Percentiles rank a stretch among this genome's conserved stretches.
Conservation (phyloP, 2,329 filamentous ascomycete genomes). For the Pseudogymnoascus sp. region DNA sequence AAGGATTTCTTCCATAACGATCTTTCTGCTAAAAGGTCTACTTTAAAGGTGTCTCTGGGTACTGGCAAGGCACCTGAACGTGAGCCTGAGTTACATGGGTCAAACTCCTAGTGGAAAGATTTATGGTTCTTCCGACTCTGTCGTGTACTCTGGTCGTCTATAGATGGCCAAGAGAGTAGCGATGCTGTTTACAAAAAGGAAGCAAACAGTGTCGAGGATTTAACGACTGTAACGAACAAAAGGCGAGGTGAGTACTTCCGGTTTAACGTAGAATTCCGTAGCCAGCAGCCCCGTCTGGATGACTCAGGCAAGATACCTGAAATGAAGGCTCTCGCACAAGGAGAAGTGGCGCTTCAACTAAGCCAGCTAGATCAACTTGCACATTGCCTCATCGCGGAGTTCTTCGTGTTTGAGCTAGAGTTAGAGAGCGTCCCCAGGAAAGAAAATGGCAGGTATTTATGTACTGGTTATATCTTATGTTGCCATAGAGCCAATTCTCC, state of each 20-base stretch:
- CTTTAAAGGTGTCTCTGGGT: conserved; percentile 20
- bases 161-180: conserved; percentile 18
- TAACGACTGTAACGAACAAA: conserved; percentile 13
- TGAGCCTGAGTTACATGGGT: conserved; percentile 16
- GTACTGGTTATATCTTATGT: conserved; percentile 20
- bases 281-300: conserved; percentile 7
- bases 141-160: conserved; percentile 17
- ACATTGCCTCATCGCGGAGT: conserved; percentile 19
- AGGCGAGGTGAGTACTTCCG: conserved; percentile 10
- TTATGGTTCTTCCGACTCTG: conserved; percentile 18
- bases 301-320: conserved; percentile 17
- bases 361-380: conserved; percentile 19
- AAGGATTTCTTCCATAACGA: conserved; percentile 16
- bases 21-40: conserved; percentile 15
- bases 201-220: conserved; percentile 10
- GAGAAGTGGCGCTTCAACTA: conserved; percentile 15
- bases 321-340: conserved; percentile 15
- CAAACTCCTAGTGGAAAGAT: conserved; percentile 18
- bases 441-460: conserved; percentile 18
- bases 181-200: conserved; percentile 12
- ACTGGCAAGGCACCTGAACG: conserved; percentile 12
- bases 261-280: conserved; percentile 21
- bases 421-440: conserved; percentile 18
- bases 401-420: conserved; percentile 21
- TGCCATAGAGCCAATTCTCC: conserved; percentile 14